Evolutionary conservation across 2,329 filamentous ascomycete genomes (phyloP), one percentile per base, ranked within the genome.

Genomic region (Blastomyces silverae): DNA sequence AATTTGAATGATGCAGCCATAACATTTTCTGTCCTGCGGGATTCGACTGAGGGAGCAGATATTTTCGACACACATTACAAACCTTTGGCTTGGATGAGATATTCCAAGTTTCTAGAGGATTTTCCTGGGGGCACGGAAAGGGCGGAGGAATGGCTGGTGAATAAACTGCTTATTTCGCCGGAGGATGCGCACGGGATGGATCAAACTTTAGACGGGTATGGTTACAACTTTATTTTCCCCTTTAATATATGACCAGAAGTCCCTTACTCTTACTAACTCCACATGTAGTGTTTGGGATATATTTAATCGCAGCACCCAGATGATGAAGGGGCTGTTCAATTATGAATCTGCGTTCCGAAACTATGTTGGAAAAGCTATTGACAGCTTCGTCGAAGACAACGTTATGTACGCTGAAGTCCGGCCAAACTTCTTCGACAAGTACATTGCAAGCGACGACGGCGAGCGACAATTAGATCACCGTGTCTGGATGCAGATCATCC

Each of bases 281-380:
- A 17, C 25, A 52, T 22, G 15, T 20, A 64, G 62, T 22, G 62
- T 58, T 42, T 63, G 62, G 62, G 62, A 63, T 53, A 17, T 63
- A 37, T 63, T 63, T 39, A 63, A 63, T 37, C 62, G 62, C 37
- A 58, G 62, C 62, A 63, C 62, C 10, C 62, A 63, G 53, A 63
- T 63, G 62, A 63, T 63, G 62, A 63, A 63, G 42, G 62, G 62
- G 2, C n/a, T 63, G 2, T 63, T 63, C 42, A 63, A 63, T 48
- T 63, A 63, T 42, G 62, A 63, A 37, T 63, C 62, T 6, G 62
- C 62, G 1, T 63, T 63, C 42, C 62, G 62, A 46, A 58, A 31
- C 11, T 63, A 63, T 8, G 22, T 58, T 11, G 62, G 53, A 15
- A 42, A 42, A 22, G 62, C 62, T 22, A 63, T 63, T 42, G 34